Evolutionary conservation across 805 yeast genomes (phyloP).

Genomic region (Teunomyces barrocoloradensis): DNA sequence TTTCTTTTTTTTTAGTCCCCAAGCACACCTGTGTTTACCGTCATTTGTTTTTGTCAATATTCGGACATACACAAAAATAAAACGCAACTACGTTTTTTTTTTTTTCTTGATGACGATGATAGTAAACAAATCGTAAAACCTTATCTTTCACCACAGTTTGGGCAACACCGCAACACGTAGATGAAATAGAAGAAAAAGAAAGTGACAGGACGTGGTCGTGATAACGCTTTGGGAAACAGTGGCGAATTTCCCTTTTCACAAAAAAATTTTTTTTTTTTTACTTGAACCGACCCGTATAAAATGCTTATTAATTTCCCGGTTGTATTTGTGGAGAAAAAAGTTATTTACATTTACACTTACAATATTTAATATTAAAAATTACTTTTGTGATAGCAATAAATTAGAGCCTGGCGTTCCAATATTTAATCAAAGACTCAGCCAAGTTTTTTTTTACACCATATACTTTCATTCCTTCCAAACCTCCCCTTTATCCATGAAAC

Average conservation of each 20-base stretch:
- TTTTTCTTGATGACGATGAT: neutral
- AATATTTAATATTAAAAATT: neutral
- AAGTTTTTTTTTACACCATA: neutral
- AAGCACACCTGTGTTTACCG: neutral
- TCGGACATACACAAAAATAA: neutral
- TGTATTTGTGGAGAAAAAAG: slow-evolving; percentile 3
- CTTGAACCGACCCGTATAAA: neutral
- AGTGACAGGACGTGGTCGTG: neutral
- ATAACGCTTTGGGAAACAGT: neutral
- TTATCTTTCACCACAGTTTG: slow-evolving; percentile 2
- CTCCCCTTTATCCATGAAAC: slow-evolving; percentile 6
- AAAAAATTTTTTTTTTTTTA: neutral
- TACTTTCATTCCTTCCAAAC: neutral
- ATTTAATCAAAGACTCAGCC: neutral
- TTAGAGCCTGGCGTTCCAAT: slow-evolving; percentile 1
- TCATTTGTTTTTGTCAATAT: neutral
- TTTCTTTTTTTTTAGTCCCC: neutral
- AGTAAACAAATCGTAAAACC: slow-evolving; percentile 2
- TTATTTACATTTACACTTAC: no score
- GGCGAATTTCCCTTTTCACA: neutral
- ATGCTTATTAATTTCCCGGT: neutral
- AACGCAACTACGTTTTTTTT: neutral
- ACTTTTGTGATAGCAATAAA: neutral
- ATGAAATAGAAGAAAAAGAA: neutral
- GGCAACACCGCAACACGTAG: neutral